Evolutionary conservation across 2,329 filamentous ascomycete species (phyloP).

Genomic region (Clonostachys byssicola): DNA sequence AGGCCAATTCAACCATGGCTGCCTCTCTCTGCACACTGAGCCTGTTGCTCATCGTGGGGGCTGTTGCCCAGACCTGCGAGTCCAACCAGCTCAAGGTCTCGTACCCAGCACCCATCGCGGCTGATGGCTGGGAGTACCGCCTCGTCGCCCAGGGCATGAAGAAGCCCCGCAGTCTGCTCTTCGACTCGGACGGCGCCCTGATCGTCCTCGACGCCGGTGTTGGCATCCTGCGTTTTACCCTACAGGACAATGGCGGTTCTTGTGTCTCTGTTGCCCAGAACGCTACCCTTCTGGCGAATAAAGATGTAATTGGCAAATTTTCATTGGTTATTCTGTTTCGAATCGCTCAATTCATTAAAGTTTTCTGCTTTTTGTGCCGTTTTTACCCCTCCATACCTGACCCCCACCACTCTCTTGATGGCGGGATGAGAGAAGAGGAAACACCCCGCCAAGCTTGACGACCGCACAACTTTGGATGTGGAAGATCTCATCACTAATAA

Average conservation of each 20-base stretch:
- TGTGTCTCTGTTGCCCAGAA: conserved; percentile 31
- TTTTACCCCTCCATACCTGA: too few species aligned
- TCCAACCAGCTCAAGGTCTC: conserved; percentile 23
- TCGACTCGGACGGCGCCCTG: conserved; percentile 39
- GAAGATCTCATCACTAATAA: not conserved
- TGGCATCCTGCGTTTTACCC: conserved; percentile 33
- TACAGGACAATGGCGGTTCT: conserved; percentile 34
- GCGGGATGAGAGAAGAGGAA: too few species aligned
- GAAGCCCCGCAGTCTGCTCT: conserved; percentile 36
- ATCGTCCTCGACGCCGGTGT: conserved; percentile 36
- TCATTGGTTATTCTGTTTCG: not conserved
- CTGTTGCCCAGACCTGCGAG: conserved; percentile 15
- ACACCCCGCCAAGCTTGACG: too few species aligned
- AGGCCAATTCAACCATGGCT: too few species aligned
- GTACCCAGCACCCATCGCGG: conserved; percentile 29
- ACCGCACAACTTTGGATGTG: not conserved
- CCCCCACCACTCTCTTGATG: too few species aligned
- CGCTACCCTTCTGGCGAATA: conserved; percentile 26
- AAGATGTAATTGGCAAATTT: conserved; percentile 18
- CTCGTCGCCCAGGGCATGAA: conserved; percentile 34
- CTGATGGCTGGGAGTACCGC: conserved; percentile 36
- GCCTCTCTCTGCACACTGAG: not conserved
- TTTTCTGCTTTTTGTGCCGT: too few species aligned
- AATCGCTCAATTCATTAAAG: too few species aligned
- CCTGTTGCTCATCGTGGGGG: not conserved